These are phyloP conservation scores for Boletus tomentosulus DNA, from an alignment of 768 basidiomycete species.

Conservation along the genomic window DNA sequence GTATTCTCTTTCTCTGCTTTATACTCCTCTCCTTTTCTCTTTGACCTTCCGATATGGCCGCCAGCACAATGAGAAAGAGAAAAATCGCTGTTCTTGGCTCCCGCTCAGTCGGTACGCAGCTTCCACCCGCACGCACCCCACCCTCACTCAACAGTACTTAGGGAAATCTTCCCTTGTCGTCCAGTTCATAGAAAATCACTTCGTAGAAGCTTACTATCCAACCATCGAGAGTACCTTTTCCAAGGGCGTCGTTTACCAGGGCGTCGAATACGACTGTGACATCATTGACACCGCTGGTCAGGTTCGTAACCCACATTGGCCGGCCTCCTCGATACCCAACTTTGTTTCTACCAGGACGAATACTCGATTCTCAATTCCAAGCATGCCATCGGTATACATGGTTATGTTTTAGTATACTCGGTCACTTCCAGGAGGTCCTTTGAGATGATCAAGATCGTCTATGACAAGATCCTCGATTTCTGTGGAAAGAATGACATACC, in stretches of 20 bases:
- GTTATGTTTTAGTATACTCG: slow-evolving; percentile 94
- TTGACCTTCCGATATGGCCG: slow-evolving; percentile 24
- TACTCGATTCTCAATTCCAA: slow-evolving; percentile 91
- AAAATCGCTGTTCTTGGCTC: slow-evolving; percentile 88
- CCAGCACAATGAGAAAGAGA: slow-evolving; percentile 61
- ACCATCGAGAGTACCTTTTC: slow-evolving; percentile 88
- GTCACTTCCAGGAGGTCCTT: slow-evolving; percentile 87
- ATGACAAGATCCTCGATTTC: slow-evolving; percentile 91
- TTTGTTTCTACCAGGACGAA: slow-evolving; percentile 58
- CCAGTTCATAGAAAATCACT: slow-evolving; percentile 91
- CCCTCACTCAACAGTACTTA: slow-evolving; percentile 34
- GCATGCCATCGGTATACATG: slow-evolving; percentile 95
- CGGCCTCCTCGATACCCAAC: slow-evolving; percentile 1
- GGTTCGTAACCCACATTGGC: slow-evolving; percentile 42
- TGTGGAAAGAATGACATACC: slow-evolving; percentile 81
- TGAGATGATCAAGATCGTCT: slow-evolving; percentile 90
- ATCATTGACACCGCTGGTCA: slow-evolving; percentile 98
- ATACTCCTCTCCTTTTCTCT: neutral
- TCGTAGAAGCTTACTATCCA: slow-evolving; percentile 91
- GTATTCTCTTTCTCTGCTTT: slow-evolving; percentile 15
- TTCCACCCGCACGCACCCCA: neutral
- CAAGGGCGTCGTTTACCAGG: slow-evolving; percentile 84
- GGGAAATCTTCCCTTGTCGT: slow-evolving; percentile 93
- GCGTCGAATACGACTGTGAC: slow-evolving; percentile 91
- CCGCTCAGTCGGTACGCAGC: slow-evolving; percentile 76